phyloP scores from a whole-genome alignment of 768 basidiomycete species.

The Phanerochaete sordida region DNA sequence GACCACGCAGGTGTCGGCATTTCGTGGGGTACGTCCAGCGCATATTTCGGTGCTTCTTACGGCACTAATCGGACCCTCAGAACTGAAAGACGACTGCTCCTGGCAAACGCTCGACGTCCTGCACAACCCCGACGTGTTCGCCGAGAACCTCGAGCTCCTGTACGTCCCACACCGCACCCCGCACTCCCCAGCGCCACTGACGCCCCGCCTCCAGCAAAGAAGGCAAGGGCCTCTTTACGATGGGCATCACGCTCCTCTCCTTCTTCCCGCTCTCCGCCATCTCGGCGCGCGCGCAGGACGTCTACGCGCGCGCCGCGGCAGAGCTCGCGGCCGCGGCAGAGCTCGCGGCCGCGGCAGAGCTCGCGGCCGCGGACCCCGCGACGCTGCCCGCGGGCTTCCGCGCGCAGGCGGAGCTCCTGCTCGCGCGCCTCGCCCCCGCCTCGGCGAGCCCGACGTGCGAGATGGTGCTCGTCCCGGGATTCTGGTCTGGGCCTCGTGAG shows the following conservation, averaged over 20 bases:
- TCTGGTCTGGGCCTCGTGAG: background rate
- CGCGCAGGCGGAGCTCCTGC: slow-evolving; percentile 24
- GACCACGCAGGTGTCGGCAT: slow-evolving; percentile 11
- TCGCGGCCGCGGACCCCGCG: background rate
- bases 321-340: slow-evolving; percentile 1
- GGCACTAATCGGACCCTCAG: background rate
- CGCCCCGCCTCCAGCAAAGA: background rate
- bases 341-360: background rate
- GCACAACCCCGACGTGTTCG: slow-evolving; percentile 4
- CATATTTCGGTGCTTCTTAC: background rate
- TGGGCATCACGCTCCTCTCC: slow-evolving; percentile 1
- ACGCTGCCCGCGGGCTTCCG: slow-evolving; percentile 16
- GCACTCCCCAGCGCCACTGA: background rate
- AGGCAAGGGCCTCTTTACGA: slow-evolving; percentile 6
- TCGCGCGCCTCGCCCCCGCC: slow-evolving; percentile 16
- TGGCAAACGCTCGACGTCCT: slow-evolving; percentile 11
- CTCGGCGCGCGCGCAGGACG: background rate
- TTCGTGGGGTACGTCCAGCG: slow-evolving; percentile 16
- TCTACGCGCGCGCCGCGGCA: background rate
- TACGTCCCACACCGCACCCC: background rate
- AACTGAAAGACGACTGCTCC: slow-evolving; percentile 10
- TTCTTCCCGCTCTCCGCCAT: slow-evolving; percentile 4
- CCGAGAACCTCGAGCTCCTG: slow-evolving; percentile 12
- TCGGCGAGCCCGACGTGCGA: slow-evolving; percentile 16
- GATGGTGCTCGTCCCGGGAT: slow-evolving; percentile 15